Conservation (phyloP, 352 stramenopile species). For the Pythium periplocum region DNA sequence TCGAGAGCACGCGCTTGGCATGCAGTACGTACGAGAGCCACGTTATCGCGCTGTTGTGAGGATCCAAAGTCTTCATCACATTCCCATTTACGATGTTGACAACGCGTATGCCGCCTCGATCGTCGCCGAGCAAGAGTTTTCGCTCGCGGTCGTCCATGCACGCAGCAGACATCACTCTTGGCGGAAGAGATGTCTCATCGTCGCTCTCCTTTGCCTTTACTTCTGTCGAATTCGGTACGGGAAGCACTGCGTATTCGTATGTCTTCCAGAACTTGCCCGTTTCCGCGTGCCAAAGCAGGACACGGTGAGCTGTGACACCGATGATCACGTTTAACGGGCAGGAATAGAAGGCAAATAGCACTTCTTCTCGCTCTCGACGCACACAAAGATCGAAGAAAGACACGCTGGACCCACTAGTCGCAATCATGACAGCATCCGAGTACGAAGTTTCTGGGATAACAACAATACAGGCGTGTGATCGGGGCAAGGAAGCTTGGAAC, state of each 20-base stretch:
- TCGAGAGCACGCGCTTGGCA: constrained; percentile 60
- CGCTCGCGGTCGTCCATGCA: constrained; percentile 80
- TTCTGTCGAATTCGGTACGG: too few species aligned
- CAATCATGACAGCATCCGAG: constrained; percentile 51
- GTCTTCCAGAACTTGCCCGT: constrained; percentile 45
- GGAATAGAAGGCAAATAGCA: constrained; percentile 58
- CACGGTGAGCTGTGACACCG: constrained; percentile 41
- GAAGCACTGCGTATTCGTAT: constrained; percentile 13
- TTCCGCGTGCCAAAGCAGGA: constrained; percentile 58
- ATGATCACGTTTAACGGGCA: constrained; percentile 48
- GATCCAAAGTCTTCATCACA: constrained; percentile 78
- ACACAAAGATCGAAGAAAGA: constrained; percentile 61
- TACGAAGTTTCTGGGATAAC: constrained; percentile 36
- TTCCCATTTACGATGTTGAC: constrained; percentile 77
- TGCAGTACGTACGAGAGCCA: constrained; percentile 52
- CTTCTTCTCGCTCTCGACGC: constrained; percentile 52
- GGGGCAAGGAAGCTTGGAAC: neutral
- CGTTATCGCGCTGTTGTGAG: constrained; percentile 37
- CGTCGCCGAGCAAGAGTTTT: constrained; percentile 76
- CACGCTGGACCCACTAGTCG: constrained; percentile 25
- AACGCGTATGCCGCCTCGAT: constrained; percentile 55
- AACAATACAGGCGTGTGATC: constrained; percentile 13
- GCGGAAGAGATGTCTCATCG: constrained; percentile 7
- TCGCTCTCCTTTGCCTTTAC: too few species aligned
- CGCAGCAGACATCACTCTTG: constrained; percentile 43